Evolutionary conservation across 768 basidiomycete genomes (phyloP), one percentile per base, ranked within the genome.

Genomic region (Collybia nuda): DNA sequence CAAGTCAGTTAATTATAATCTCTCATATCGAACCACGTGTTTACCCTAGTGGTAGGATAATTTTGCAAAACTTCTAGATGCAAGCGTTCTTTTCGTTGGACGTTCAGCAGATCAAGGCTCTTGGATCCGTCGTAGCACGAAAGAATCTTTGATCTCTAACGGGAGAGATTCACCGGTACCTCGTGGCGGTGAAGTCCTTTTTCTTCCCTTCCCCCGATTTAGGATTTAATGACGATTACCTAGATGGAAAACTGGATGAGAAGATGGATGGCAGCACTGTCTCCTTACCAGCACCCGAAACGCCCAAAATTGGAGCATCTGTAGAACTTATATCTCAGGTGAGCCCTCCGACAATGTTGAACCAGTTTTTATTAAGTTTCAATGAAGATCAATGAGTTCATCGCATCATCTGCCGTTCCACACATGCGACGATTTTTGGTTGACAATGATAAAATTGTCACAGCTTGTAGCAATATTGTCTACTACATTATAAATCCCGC

Each of bases 401-500:
- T 97, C 36, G 86, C 87, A 0, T 72, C 73, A 0, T 76, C 72
- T 24, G 82, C 85, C 26, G 63, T 98, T 9, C 90, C 93, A 2
- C 84, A 82, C 56, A 58, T 96, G 48, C 82, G 93, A 17, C 81
- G 79, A 56, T 85, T 97, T 65, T 70, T 96, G 46, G 71, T 86
- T 56, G 96, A 98, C 55, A 81, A 82, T 32, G 96, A 98, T 68
- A 91, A 85, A 67, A 78, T 94, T 17, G 69, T 82, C 9, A 76
- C 81, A n/a, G 79, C 84, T 5, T 95, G 91, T 66, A 87, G 76
- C 49, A 93, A 90, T 58, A 83, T 98, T 38, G 76, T 90, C 15
- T 89, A 93, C 57, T 91, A 92, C 59, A 81, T 96, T 38, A 76
- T 96, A 26, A 81, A 77, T 36, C 92, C 95, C 0, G 82, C 86